Conservation (phyloP, 345 rosid genomes). For the Citrus trifoliata region DNA sequence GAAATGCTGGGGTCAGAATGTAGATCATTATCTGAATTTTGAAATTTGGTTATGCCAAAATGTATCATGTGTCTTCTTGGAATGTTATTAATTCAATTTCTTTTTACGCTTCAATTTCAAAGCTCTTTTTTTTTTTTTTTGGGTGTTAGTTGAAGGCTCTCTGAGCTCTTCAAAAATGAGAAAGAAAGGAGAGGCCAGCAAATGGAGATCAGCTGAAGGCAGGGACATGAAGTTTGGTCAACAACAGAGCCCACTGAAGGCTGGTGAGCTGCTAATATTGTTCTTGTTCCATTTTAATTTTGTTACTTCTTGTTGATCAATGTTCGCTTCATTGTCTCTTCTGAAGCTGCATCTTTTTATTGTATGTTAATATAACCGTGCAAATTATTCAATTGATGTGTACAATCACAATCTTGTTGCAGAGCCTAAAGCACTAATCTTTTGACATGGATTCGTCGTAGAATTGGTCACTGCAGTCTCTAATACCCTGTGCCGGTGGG, state of each 20-base stretch:
- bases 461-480: not conserved
- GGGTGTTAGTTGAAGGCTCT: slow-evolving; percentile 61
- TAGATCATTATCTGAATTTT: not conserved
- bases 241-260: slow-evolving; percentile 18
- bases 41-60: not conserved
- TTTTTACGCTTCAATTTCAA: not conserved
- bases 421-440: slow-evolving; percentile 25
- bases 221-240: slow-evolving; percentile 20
- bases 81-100: not conserved
- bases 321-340: not conserved
- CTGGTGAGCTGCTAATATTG: slow-evolving; percentile 32
- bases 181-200: slow-evolving; percentile 37
- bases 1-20: not conserved
- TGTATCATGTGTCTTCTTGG: not conserved
- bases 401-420: slow-evolving; percentile 13
- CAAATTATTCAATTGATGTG: not conserved
- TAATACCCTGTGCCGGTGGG: not conserved
- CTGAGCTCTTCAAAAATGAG: slow-evolving; percentile 54
- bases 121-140: not conserved
- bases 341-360: not conserved
- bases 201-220: slow-evolving; percentile 23
- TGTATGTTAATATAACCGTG: not conserved
- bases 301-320: not conserved
- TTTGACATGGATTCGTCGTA: slow-evolving; percentile 12
- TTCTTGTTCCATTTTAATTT: not conserved